Evolutionary conservation across 768 basidiomycete genomes (phyloP).

Genomic region (Lyophyllum shimeji): DNA sequence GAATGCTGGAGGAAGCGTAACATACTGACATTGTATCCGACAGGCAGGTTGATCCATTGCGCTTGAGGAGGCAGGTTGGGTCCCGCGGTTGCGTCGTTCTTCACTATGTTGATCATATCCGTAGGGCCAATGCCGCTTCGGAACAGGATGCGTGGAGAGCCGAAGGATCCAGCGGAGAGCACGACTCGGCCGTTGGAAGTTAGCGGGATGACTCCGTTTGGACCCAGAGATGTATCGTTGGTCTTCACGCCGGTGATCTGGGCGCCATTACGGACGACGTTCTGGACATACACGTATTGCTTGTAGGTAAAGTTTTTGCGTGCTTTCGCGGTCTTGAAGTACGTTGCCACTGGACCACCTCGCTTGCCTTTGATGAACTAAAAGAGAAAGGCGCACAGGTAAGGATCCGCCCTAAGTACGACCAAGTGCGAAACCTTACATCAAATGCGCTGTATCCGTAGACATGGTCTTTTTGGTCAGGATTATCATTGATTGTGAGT

Average conservation of each 20-base stretch:
- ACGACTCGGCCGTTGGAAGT: conserved; percentile 59
- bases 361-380: conserved; percentile 47
- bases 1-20: not conserved
- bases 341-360: conserved; percentile 59
- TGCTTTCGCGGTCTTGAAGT: conserved; percentile 54
- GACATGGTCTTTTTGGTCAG: conserved; percentile 57
- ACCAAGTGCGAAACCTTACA: conserved; percentile 22
- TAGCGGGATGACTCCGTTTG: conserved; percentile 53
- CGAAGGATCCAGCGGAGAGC: conserved; percentile 57
- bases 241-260: conserved; percentile 60
- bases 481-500: conserved; percentile 55
- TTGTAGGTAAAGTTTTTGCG: conserved; percentile 53
- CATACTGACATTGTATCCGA: conserved; percentile 45
- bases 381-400: not conserved
- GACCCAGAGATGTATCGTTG: conserved; percentile 56
- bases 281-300: conserved; percentile 46
- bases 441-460: conserved; percentile 53
- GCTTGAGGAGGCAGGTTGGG: conserved; percentile 45
- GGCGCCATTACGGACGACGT: conserved; percentile 56
- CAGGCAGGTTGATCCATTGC: conserved; percentile 59
- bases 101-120: conserved; percentile 54
- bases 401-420: not conserved
- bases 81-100: conserved; percentile 43
- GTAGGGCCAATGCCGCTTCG: conserved; percentile 60
- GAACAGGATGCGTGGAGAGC: conserved; percentile 57